These are phyloP conservation scores for Plantago lanceolata DNA, from an alignment of 305 asterid genomes.

Conservation along the genomic window DNA sequence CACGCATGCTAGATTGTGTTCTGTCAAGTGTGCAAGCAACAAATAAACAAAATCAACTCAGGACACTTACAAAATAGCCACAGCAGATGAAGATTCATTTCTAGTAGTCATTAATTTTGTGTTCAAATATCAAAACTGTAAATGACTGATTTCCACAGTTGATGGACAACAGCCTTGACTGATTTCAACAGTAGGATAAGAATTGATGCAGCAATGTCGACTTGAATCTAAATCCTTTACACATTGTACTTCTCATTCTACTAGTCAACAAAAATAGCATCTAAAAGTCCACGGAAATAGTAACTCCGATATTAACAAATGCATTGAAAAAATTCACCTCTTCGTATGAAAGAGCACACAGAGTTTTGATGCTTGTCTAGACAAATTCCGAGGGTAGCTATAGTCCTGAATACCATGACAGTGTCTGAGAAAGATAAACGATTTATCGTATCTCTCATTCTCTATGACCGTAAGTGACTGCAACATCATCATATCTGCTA, in stretches of 20 bases:
- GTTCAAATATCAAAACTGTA: neutral
- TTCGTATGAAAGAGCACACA: slow-evolving; percentile 31
- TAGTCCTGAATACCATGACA: slow-evolving; percentile 30
- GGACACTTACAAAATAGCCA: neutral
- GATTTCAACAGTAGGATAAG: neutral
- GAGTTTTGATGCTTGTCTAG: slow-evolving; percentile 33
- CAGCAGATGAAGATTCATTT: no score
- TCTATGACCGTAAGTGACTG: slow-evolving; percentile 35
- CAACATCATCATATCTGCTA: slow-evolving; percentile 37
- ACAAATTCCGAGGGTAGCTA: slow-evolving; percentile 23
- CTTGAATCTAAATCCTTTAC: no score
- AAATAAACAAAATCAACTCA: slow-evolving; percentile 12
- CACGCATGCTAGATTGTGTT: slow-evolving; percentile 27
- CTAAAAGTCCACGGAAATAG: neutral
- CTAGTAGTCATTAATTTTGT: no score
- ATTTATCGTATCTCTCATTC: slow-evolving; percentile 30
- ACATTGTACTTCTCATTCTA: no score
- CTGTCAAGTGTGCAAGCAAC: slow-evolving; percentile 31
- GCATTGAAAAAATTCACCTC: slow-evolving; percentile 32
- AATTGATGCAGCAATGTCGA: no score
- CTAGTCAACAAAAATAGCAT: neutral
- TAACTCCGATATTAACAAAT: neutral
- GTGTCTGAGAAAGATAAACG: slow-evolving; percentile 28
- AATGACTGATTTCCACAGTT: neutral
- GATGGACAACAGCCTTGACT: neutral